Evolutionary conservation across 2,329 filamentous ascomycete species (phyloP), one percentile per base, ranked within the genome.

Genomic region (Aureobasidium namibiae): DNA sequence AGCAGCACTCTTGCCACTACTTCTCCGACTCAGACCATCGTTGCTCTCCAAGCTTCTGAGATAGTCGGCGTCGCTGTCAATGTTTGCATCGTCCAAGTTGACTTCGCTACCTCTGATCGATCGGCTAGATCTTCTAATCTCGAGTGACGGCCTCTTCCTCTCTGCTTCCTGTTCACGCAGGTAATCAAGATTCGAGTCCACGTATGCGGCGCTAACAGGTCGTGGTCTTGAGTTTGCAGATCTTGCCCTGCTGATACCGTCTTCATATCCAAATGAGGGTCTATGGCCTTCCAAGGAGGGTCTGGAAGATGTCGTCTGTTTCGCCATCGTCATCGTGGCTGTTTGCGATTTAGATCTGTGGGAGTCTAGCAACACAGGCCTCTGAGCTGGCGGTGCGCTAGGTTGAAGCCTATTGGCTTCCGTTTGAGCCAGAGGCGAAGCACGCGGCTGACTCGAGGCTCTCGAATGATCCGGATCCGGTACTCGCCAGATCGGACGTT

Each of bases 121-220:
- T 41, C 67, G 59, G 61, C 68, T 69, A 45, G 64, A 65, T 34
- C 67, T 62, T n/a, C 69, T 64, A 18, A 65, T 61, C 16, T 70
- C 69, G 59, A 71, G 54, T 8, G 68, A 67, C 4, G 69, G 69
- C 8, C 68, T 64, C 52, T 68, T 69, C 16, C 60, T 41, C 21
- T 70, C 68, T 4, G 78, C 78, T 68, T 95, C 91, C 54, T 85
- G 82, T 66, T 94, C 90, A 23, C 89, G 86, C 18, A 95, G 77
- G 67, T 89, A 90, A 61, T 95, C 91, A 56, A 94, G 78, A 67
- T 88, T 91, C 0, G 88, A 88, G 65, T 91, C 88, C 3, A 95
- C 81, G 69, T 92, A 90, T 34, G 89, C 54, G 23, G 60, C 89
- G 70, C 92, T 96, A 0, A 84, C 79, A 68, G 92, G 92, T 46